These are phyloP conservation scores for Atalantia buxifolia DNA, from an alignment of 345 rosid genomes.

Conservation along the genomic window DNA sequence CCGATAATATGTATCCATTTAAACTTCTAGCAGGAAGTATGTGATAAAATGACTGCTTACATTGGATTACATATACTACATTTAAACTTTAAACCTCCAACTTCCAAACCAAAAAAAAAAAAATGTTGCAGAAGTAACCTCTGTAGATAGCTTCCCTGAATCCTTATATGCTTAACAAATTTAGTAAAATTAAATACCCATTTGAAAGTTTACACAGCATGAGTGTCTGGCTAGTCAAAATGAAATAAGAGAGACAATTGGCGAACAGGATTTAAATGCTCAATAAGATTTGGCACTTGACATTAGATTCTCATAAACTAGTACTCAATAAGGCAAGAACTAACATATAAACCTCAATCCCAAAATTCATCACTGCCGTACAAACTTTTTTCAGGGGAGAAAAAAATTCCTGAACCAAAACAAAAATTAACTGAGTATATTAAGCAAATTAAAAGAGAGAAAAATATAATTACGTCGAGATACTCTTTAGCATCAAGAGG, in stretches of 20 bases:
- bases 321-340: neutral
- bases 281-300: neutral
- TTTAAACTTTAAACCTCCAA: neutral
- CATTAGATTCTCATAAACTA: neutral
- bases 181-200: neutral
- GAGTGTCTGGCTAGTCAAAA: neutral
- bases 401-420: neutral
- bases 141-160: neutral
- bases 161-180: neutral
- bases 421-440: neutral
- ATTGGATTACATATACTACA: neutral
- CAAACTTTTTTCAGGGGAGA: neutral
- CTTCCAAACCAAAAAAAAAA: neutral
- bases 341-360: neutral
- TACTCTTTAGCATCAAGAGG: constrained; percentile 94
- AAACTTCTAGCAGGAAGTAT: neutral
- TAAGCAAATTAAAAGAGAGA: neutral
- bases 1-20: neutral
- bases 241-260: neutral
- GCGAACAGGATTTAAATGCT: neutral
- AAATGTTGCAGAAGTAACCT: neutral
- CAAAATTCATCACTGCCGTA: neutral
- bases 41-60: neutral
- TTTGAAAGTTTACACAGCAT: neutral
- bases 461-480: constrained; percentile 58